Evolutionary conservation across 2,329 filamentous ascomycete genomes (phyloP).

Genomic region (Ambrosiella xylebori): DNA sequence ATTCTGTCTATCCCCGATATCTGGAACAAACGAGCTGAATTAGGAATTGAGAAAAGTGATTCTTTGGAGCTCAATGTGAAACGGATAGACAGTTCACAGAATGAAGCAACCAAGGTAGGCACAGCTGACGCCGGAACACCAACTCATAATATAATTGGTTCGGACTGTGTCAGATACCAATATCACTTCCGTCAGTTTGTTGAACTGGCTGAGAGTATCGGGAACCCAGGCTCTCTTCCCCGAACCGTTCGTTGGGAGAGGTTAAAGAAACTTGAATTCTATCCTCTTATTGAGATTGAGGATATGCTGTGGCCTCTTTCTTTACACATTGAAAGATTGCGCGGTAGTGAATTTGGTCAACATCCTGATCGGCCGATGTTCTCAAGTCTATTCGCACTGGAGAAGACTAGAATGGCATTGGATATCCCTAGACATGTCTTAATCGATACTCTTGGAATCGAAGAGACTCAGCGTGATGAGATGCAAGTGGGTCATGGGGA

Average conservation of each 20-base stretch:
- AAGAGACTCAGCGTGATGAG: background rate
- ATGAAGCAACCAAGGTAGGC: too few species aligned
- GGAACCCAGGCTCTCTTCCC: background rate
- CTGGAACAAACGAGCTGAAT: background rate
- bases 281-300: conserved; percentile 2
- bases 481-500: background rate
- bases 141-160: too few species aligned
- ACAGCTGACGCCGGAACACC: too few species aligned
- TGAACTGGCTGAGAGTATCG: background rate
- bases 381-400: background rate
- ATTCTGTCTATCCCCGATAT: conserved; percentile 3
- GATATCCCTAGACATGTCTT: background rate
- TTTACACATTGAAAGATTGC: background rate
- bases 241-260: background rate
- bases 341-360: background rate
- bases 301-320: background rate
- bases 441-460: background rate
- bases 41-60: too few species aligned
- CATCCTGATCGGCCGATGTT: background rate
- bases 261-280: conserved; percentile 4
- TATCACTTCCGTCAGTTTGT: background rate
- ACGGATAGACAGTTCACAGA: too few species aligned
- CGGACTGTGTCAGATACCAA: background rate
- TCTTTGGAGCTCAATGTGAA: too few species aligned
- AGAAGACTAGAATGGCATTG: background rate